phyloP scores from a whole-genome alignment of 768 basidiomycete genomes.

The Suillus sp. region DNA sequence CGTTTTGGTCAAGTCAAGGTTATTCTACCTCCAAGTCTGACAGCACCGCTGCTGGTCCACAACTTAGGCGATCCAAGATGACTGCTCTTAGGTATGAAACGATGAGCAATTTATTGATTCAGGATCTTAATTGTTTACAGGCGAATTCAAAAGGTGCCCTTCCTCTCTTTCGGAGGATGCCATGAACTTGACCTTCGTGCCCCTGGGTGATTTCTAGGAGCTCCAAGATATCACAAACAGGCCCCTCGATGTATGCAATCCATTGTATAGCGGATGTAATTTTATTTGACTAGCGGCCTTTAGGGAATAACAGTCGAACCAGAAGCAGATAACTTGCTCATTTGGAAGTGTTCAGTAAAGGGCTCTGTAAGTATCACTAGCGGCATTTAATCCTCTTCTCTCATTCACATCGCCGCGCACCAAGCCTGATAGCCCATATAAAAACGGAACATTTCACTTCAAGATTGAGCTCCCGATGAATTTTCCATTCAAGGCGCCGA shows the following conservation, averaged over 20 bases:
- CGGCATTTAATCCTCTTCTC: conserved; percentile 6
- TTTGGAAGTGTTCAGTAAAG: conserved; percentile 79
- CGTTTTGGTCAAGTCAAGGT: not conserved
- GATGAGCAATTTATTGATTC: conserved; percentile 1
- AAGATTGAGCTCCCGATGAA: conserved; percentile 70
- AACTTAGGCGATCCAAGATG: conserved; percentile 27
- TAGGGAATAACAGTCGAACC: conserved; percentile 67
- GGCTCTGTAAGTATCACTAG: conserved; percentile 56
- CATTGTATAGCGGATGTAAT: conserved; percentile 12
- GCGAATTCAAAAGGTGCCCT: conserved; percentile 72
- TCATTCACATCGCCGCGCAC: conserved; percentile 11
- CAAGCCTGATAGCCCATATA: conserved; percentile 81
- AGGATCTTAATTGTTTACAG: conserved; percentile 38
- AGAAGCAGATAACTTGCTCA: conserved; percentile 70
- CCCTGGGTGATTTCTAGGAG: conserved; percentile 51
- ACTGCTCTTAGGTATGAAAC: conserved; percentile 40
- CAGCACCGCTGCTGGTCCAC: not conserved
- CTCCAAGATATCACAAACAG: conserved; percentile 58
- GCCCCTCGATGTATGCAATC: conserved; percentile 61
- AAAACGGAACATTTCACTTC: conserved; percentile 78
- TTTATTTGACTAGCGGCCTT: conserved; percentile 14
- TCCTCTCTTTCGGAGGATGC: conserved; percentile 5
- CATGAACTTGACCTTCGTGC: conserved; percentile 15
- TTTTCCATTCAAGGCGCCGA: conserved; percentile 87
- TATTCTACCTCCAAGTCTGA: conserved; percentile 10